phyloP scores from a whole-genome alignment of 441 rosid genomes.

The Aquilaria agallochum region DNA sequence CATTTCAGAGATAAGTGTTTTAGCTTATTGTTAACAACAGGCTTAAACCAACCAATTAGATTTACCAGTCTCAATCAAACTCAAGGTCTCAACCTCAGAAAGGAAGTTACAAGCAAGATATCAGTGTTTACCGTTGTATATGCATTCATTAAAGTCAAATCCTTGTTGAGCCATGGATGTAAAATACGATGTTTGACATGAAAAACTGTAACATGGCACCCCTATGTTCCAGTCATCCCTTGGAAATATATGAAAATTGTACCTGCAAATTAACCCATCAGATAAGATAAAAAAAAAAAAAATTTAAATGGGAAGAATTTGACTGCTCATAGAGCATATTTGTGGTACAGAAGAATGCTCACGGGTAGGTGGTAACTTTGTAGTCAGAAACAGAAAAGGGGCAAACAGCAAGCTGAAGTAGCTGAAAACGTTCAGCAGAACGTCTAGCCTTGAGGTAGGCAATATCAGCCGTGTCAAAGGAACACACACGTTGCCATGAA shows the following conservation, averaged over 20 bases:
- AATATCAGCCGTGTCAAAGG: constrained; percentile 58
- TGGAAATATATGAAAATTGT: constrained; percentile 85
- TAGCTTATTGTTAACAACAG: not conserved
- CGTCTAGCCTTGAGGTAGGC: constrained; percentile 70
- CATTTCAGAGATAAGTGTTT: too few relatives aligned
- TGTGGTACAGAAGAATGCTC: constrained; percentile 9
- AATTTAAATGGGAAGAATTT: not conserved
- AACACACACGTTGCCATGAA: constrained; percentile 77
- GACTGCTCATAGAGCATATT: not conserved
- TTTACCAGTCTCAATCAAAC: not conserved
- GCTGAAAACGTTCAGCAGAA: constrained; percentile 76
- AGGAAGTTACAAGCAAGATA: not conserved
- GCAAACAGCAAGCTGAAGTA: constrained; percentile 77
- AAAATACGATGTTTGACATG: constrained; percentile 71
- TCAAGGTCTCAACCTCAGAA: not conserved
- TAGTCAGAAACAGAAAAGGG: constrained; percentile 57
- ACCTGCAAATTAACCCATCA: constrained; percentile 35
- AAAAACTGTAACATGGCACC: constrained; percentile 82
- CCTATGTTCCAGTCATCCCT: constrained; percentile 71
- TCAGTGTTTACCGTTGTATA: constrained; percentile 55
- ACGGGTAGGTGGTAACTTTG: constrained; percentile 67
- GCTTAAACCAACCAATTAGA: too few relatives aligned
- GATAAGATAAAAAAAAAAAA: not conserved
- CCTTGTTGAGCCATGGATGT: constrained; percentile 78
- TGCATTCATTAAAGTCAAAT: constrained; percentile 84